These are phyloP conservation scores for Globisporangium cederbergense DNA, from an alignment of 352 stramenopile species.

Conservation along the genomic window DNA sequence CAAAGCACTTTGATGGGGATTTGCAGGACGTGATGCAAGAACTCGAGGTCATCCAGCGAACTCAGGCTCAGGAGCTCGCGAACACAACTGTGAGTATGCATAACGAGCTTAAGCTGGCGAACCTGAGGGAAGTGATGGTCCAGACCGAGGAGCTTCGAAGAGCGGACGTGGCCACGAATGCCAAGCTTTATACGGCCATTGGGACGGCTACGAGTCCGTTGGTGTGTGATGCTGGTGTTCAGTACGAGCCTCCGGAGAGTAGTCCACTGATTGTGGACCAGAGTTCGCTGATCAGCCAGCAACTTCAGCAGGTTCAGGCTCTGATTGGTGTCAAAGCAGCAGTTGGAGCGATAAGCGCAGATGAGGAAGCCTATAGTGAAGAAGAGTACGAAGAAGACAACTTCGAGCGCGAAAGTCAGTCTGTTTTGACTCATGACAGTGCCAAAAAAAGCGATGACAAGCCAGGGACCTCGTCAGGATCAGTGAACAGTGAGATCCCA, in stretches of 20 bases:
- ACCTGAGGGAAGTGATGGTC: constrained; percentile 36
- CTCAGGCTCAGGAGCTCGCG: constrained; percentile 25
- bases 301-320: neutral
- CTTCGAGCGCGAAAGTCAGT: constrained; percentile 36
- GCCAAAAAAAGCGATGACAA: neutral
- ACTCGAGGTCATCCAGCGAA: constrained; percentile 32
- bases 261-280: neutral
- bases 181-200: constrained; percentile 32
- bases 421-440: constrained; percentile 1
- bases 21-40: constrained; percentile 38
- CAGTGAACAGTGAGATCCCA: constrained; percentile 4
- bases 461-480: neutral
- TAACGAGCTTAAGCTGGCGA: constrained; percentile 26
- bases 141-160: constrained; percentile 42
- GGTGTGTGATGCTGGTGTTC: constrained; percentile 26
- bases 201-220: constrained; percentile 24
- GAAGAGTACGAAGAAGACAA: constrained; percentile 35
- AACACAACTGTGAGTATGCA: constrained; percentile 14
- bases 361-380: constrained; percentile 25
- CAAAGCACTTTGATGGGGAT: constrained; percentile 50
- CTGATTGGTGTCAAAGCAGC: neutral
- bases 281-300: neutral
- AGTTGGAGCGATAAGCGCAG: neutral
- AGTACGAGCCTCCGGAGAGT: constrained; percentile 23
- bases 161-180: constrained; percentile 38